Base-by-base conservation (phyloP, 305 asterid genomes). In the Solanum hybrid region DNA sequence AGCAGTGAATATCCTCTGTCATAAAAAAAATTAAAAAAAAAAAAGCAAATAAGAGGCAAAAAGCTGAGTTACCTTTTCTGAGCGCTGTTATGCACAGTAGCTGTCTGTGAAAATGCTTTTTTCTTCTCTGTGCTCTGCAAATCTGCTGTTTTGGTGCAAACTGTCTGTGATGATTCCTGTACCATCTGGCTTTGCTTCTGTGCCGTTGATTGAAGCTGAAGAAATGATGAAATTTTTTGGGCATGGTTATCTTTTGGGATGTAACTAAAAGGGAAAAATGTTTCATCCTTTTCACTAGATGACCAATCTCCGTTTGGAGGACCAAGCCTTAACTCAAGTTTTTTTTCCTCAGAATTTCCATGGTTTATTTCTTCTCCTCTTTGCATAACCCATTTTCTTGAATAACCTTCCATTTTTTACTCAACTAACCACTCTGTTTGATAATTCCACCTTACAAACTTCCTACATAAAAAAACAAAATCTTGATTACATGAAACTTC, bases 301-400 rank as follows among this genome's bases (percentile, higher is more conserved):
- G 91, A 35, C 95, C 96, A 94, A 32, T 91, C 91, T 37, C 93
- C 96, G 29, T 94, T 95, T 0, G 99, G 99, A 31, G 99, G 99
- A 88, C 95, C 98, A 66, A 96, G 99, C 79, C 95, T 92, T 36
- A 97, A 92, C 93, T 97, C 98, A 13, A 97, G 97, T 92, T 93
- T 95, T 88, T 90, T 93, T 92, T 95, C 99, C 45, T 93, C 98
- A 26, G 51, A 78, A 78, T 36, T 78, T 78, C 31, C 85, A 36
- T 36, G 84, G 26, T 76, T 76, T 76, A 35, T 32, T 76, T 76
- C 81, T 32, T 75, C 80, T 31, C 86, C 42, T 42, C 91, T 91
- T 88, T 90, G 90, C 76, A 87, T 42, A 19, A 90, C 94, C 3
- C 90, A 94, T 88, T 92, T 92, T 90, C 93, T 91, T 78, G 93